A percentile compares a stretch with the other conserved stretches of the same genome.
Conservation (phyloP, 768 basidiomycete species). For the Ramaria sp. region DNA sequence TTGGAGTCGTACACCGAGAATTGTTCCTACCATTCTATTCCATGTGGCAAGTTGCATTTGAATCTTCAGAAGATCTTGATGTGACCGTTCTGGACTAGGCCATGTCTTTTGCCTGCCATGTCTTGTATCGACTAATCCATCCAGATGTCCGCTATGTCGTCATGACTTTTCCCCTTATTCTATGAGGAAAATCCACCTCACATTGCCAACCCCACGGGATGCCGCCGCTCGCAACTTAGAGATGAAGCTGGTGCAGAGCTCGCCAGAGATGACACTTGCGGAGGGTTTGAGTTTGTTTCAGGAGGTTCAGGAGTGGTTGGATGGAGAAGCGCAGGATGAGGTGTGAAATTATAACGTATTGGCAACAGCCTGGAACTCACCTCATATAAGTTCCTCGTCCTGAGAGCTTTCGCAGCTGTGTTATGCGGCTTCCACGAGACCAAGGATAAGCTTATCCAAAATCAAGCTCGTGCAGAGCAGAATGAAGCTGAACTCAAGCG, state of each 20-base stretch:
- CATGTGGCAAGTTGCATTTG: conserved; percentile 52
- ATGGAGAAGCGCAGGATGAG: conserved; percentile 3
- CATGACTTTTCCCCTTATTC: conserved; percentile 3
- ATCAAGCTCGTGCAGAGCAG: neutral
- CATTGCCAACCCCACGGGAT: conserved; percentile 5
- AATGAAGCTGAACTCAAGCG: conserved; percentile 2
- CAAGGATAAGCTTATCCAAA: conserved; percentile 6
- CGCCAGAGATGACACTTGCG: conserved; percentile 7
- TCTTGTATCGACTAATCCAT: conserved; percentile 4
- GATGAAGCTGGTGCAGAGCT: conserved; percentile 7
- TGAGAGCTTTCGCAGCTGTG: conserved; percentile 9
- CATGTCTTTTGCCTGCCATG: conserved; percentile 10
- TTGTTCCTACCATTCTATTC: conserved; percentile 50
- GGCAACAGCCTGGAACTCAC: neutral
- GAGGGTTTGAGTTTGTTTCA: conserved; percentile 8
- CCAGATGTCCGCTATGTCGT: conserved; percentile 9
- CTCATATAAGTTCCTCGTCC: neutral
- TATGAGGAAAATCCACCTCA: conserved; percentile 7
- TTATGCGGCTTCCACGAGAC: conserved; percentile 9
- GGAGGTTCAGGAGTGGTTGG: conserved; percentile 10
- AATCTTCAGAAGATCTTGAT: conserved; percentile 7
- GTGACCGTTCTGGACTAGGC: neutral
- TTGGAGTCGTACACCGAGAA: conserved; percentile 51
- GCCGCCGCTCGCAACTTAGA: conserved; percentile 1
- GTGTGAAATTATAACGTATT: neutral